Percentiles rank a stretch among this genome's conserved stretches.
These are phyloP conservation scores for Bothriochloa decipiens DNA, from an alignment of 176 grass and related monocot species.

Conservation along the genomic window DNA sequence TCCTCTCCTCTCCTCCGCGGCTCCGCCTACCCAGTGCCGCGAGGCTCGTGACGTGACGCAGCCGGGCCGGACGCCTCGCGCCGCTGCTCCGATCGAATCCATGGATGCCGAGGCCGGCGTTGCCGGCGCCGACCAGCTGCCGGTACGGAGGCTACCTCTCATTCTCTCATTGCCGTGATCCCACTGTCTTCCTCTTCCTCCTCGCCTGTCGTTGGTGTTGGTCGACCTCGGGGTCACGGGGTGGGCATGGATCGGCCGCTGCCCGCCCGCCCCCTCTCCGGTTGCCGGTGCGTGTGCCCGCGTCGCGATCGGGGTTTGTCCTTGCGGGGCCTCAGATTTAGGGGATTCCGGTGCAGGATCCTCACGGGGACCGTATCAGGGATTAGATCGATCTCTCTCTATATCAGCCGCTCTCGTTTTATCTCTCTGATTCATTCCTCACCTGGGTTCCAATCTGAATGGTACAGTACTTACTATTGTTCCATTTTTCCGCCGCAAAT, in stretches of 20 bases:
- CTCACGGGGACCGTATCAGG: neutral
- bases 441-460: conserved; percentile 6
- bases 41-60: neutral
- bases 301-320: neutral
- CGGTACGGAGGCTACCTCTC: conserved; percentile 24
- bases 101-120: conserved; percentile 44
- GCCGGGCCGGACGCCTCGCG: conserved; percentile 27
- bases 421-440: neutral
- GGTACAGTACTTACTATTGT: neutral
- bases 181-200: neutral
- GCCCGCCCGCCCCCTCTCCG: too few species aligned
- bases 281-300: neutral
- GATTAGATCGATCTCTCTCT: neutral
- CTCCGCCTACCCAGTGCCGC: neutral
- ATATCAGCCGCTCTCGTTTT: too few species aligned
- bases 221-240: neutral
- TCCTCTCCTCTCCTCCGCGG: too few species aligned
- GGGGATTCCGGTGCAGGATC: conserved; percentile 1
- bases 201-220: neutral
- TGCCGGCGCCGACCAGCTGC: conserved; percentile 34
- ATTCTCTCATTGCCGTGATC: conserved; percentile 16
- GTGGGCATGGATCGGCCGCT: neutral
- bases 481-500: neutral
- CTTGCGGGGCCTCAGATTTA: neutral
- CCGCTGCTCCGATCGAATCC: conserved; percentile 6